Evolutionary conservation across 148 eudicot species (phyloP).

Genomic region (Vaccinium corymbosum): DNA sequence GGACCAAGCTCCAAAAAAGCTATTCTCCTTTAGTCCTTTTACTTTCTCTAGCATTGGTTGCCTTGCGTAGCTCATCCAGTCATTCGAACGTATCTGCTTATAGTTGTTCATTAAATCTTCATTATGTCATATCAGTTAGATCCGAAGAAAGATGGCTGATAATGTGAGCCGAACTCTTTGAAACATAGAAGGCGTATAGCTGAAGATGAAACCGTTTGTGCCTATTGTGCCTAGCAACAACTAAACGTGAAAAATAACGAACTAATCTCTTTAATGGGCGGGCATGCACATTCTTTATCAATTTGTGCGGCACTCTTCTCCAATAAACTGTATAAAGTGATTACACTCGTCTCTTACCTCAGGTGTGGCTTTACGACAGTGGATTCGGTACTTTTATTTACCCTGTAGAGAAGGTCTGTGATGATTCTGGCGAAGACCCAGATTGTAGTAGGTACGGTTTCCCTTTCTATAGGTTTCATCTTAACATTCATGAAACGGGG

Average conservation of each 20-base stretch:
- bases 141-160: background rate
- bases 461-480: background rate
- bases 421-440: conserved; percentile 89
- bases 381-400: conserved; percentile 58
- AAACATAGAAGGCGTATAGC: background rate
- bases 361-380: conserved; percentile 79
- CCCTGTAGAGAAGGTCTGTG: conserved; percentile 72
- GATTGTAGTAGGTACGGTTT: conserved; percentile 74
- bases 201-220: background rate
- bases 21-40: background rate
- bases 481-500: background rate
- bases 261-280: background rate
- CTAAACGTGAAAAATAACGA: background rate
- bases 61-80: background rate
- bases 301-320: background rate
- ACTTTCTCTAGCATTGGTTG: background rate
- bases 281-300: background rate
- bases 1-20: background rate
- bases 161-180: background rate
- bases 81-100: background rate
- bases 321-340: background rate
- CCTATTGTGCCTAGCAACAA: background rate
- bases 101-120: background rate
- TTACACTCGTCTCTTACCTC: conserved; percentile 20
- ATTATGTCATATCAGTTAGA: background rate